These are phyloP conservation scores for button mushroom (Agaricus bisporus) DNA, from an alignment of 768 basidiomycete genomes.

Conservation along the genomic window DNA sequence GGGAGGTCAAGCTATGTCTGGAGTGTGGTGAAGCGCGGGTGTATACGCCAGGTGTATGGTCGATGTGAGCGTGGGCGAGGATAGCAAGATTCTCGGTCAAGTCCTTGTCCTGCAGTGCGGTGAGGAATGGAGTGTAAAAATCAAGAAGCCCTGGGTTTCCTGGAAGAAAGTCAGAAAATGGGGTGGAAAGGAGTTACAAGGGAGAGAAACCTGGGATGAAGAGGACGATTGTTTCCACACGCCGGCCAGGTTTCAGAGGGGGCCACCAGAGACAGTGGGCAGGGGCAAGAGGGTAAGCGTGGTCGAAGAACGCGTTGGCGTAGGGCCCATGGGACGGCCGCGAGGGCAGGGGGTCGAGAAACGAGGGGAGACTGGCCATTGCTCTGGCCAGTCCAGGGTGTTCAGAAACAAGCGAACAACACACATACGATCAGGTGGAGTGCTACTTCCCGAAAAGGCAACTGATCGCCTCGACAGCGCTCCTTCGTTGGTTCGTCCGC, in stretches of 20 bases:
- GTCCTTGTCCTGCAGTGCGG: slow-evolving; percentile 35
- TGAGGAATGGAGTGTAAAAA: slow-evolving; percentile 66
- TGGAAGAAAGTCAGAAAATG: slow-evolving; percentile 15
- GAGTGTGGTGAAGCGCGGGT: slow-evolving; percentile 15
- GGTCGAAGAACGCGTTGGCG: slow-evolving; percentile 31
- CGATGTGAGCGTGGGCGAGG: slow-evolving; percentile 57
- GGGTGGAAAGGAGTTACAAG: not conserved
- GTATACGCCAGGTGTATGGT: slow-evolving; percentile 45
- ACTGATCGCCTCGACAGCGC: not conserved
- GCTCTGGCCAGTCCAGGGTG: not conserved
- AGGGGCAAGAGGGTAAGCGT: slow-evolving; percentile 29
- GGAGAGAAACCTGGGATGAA: slow-evolving; percentile 41
- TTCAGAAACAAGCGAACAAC: not conserved
- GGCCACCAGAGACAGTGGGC: slow-evolving; percentile 54
- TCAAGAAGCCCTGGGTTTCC: slow-evolving; percentile 55
- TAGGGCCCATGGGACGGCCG: slow-evolving; percentile 12
- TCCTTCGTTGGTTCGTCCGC: not conserved
- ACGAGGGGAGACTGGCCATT: slow-evolving; percentile 24
- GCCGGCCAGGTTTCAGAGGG: slow-evolving; percentile 14
- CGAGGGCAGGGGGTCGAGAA: slow-evolving; percentile 17
- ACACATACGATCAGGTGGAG: not conserved
- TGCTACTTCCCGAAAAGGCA: not conserved
- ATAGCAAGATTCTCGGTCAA: slow-evolving; percentile 39
- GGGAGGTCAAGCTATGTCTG: slow-evolving; percentile 34
- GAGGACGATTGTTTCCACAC: slow-evolving; percentile 31